Evolutionary conservation across 139 green algal genomes (phyloP), one percentile per base, ranked within the genome.

Genomic region (Marvania coccoides): DNA sequence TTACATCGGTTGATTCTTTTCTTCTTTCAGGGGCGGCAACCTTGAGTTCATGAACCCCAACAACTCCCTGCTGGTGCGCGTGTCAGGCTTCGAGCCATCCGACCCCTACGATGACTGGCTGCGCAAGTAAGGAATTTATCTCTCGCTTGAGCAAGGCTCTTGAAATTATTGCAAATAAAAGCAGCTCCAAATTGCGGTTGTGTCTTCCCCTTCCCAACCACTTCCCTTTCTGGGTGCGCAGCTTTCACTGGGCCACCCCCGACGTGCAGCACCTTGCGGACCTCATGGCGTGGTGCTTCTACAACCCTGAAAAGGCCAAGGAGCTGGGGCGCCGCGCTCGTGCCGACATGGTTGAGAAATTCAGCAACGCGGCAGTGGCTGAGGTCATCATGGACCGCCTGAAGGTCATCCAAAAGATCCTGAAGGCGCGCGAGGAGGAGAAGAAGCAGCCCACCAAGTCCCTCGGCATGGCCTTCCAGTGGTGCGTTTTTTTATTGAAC

Each of bases 101-200:
- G 57, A 63, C 23, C 9, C 57, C 3, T 63, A 63, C 36, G 57
- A 63, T 35, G 57, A 63, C 57, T 63, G 57, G 57, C n/a, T 63
- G 38, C n/a, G n/a, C n/a, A n/a, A n/a, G n/a, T n/a, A n/a, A n/a
- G n/a, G n/a, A n/a, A n/a, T n/a, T n/a, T n/a, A n/a, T n/a, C n/a
- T n/a, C n/a, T n/a, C n/a, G n/a, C n/a, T n/a, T n/a, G n/a, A n/a
- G n/a, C n/a, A n/a, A n/a, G n/a, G n/a, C n/a, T n/a, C n/a, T n/a
- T n/a, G n/a, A n/a, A n/a, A n/a, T n/a, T n/a, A n/a, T n/a, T n/a
- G n/a, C n/a, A n/a, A n/a, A n/a, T n/a, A n/a, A n/a, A n/a, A n/a
- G n/a, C n/a, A n/a, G n/a, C n/a, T n/a, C n/a, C n/a, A n/a, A n/a
- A n/a, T n/a, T n/a, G n/a, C n/a, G n/a, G n/a, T n/a, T n/a, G n/a